These are phyloP conservation scores for Fusarium continuum DNA, from an alignment of 2,329 filamentous ascomycete genomes.

Conservation along the genomic window DNA sequence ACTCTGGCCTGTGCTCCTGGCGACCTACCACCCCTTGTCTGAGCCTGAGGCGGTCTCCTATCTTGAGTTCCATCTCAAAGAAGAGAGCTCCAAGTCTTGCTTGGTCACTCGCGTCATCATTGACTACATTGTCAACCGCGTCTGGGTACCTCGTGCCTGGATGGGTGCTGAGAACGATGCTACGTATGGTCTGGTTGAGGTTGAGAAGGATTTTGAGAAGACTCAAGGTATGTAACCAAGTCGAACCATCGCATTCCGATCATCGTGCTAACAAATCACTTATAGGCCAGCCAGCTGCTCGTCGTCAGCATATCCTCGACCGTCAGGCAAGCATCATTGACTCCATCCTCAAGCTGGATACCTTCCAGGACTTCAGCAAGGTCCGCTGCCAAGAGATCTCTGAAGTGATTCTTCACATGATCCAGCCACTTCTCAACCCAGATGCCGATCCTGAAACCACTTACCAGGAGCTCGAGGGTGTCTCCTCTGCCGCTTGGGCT, in stretches of 20 bases:
- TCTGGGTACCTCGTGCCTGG: constrained; percentile 54
- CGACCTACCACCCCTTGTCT: constrained; percentile 51
- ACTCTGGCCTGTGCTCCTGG: constrained; percentile 51
- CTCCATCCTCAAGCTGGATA: constrained; percentile 49
- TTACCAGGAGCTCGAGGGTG: constrained; percentile 53
- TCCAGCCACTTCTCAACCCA: constrained; percentile 53
- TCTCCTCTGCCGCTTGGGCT: constrained; percentile 55
- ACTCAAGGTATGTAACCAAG: constrained; percentile 44
- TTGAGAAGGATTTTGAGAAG: constrained; percentile 50
- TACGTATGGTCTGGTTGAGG: constrained; percentile 48
- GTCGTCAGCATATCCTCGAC: constrained; percentile 53
- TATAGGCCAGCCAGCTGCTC: constrained; percentile 48
- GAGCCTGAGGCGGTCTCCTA: constrained; percentile 53
- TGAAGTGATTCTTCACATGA: constrained; percentile 49
- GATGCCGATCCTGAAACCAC: constrained; percentile 49
- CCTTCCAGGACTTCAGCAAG: constrained; percentile 45
- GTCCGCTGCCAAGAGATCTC: constrained; percentile 55
- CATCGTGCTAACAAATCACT: constrained; percentile 11
- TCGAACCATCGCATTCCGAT: background rate
- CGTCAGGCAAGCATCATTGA: constrained; percentile 51
- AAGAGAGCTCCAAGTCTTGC: constrained; percentile 53
- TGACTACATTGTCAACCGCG: constrained; percentile 54
- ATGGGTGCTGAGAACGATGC: constrained; percentile 49
- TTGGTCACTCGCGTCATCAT: constrained; percentile 55
- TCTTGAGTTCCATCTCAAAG: constrained; percentile 52